Evolutionary conservation across 2,329 filamentous ascomycete genomes (phyloP), one percentile per base, ranked within the genome.

Genomic region (Aureobasidium sp.): DNA sequence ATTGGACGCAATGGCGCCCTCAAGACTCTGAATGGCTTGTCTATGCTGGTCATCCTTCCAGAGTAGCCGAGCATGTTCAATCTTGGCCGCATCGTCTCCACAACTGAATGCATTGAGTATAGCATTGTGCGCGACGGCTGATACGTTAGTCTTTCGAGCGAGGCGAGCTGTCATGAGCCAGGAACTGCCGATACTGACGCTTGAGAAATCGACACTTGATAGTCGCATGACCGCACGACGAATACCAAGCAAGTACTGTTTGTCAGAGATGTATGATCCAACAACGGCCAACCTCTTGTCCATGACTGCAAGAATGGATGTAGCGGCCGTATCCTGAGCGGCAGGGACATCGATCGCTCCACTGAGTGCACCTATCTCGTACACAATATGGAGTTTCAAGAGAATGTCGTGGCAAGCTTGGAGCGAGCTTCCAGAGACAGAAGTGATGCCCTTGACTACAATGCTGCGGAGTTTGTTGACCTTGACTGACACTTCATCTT

Each of bases 41-140:
- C 94, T 85, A 71, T 93, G 91, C 69, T 97, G 89, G 0, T 91
- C 90, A 72, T 97, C 91, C 68, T 89, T 91, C 91, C 94, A 99
- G 8, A 97, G 78, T 33, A 99, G 80, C 64, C 92, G 87, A 1
- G 94, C 91, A 72, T 99, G 93, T 72, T 99, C 95, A 64, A 99
- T 94, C 11, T 90, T 93, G 12, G 93, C 91, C 2, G 90, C 90
- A 63, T 89, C 86, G 67, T 96, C 91, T 22, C 90, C 90, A 12
- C 96, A 82, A 64, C 88, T 84, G 24, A 89, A 88, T 12, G 95
- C 94, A 74, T 94, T 91, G 2, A 97, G 81, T 27, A 97, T 91
- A 15, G 93, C 91, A 71, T 95, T 94, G 77, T 97, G 96, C 0
- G 94, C 95, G 67, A 93, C 91, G 60, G 91, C 87, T 60, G 87